Conservation (phyloP, 2,329 filamentous ascomycete genomes). For the Alternaria viburni region DNA sequence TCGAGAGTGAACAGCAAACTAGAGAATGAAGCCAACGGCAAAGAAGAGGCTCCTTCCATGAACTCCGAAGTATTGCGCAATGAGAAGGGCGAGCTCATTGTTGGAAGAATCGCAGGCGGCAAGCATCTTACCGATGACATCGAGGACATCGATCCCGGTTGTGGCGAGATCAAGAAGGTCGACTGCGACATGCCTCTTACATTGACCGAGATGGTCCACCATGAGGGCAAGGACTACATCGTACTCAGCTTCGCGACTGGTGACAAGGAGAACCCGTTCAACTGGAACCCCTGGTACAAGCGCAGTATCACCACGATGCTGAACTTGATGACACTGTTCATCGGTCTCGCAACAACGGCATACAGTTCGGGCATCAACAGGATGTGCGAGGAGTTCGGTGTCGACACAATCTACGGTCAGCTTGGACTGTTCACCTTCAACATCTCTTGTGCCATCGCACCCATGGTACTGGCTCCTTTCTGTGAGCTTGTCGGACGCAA, state of each 20-base stretch:
- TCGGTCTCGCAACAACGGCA: slow-evolving; percentile 35
- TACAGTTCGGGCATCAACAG: slow-evolving; percentile 36
- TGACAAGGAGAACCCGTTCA: slow-evolving; percentile 35
- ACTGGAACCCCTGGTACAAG: slow-evolving; percentile 40
- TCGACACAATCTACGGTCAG: slow-evolving; percentile 29
- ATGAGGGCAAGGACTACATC: slow-evolving; percentile 34
- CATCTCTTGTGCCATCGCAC: slow-evolving; percentile 34
- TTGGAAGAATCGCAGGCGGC: slow-evolving; percentile 32
- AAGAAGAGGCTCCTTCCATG: slow-evolving; percentile 9
- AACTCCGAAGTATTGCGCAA: slow-evolving; percentile 26
- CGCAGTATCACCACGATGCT: slow-evolving; percentile 36
- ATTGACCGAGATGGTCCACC: slow-evolving; percentile 33
- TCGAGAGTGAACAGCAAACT: slow-evolving; percentile 22
- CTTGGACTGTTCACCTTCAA: slow-evolving; percentile 37
- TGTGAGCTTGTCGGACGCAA: slow-evolving; percentile 36
- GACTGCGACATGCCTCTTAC: slow-evolving; percentile 39
- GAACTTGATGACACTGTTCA: slow-evolving; percentile 37
- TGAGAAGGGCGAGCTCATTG: slow-evolving; percentile 31
- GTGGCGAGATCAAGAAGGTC: slow-evolving; percentile 31
- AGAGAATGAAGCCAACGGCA: background rate
- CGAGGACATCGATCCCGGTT: slow-evolving; percentile 32
- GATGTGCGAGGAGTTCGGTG: slow-evolving; percentile 36
- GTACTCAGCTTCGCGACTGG: slow-evolving; percentile 34
- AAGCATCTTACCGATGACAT: slow-evolving; percentile 27
- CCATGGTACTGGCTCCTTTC: slow-evolving; percentile 35